Evolutionary conservation across 2,329 filamentous ascomycete genomes (phyloP), one percentile per base, ranked within the genome.

Genomic region (Diaporthe longicolla): DNA sequence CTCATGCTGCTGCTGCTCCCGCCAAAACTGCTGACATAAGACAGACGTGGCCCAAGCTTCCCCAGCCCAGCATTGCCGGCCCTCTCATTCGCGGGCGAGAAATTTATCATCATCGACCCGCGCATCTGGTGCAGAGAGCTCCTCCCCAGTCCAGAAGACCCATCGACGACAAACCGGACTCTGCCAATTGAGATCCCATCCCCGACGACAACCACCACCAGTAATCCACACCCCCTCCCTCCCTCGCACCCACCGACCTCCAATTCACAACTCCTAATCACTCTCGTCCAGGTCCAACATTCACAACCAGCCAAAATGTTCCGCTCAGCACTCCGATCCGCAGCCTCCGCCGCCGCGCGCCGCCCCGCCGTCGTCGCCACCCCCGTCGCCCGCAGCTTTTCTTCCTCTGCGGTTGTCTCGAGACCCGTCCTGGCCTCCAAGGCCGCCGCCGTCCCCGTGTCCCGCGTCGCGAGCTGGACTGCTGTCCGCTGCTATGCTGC

Each of bases 401-500:
- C 45, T 19, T 71, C 45, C 45, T 48, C 70, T 45, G 61, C 57
- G 19, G 57, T 63, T 83, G 63, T 68, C 63, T 74, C 74, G 82
- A 89, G 86, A 84, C 86, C 87, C 83, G 87, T 90, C 83, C 86
- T 93, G 84, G 87, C 89, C 83, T 89, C 89, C 81, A 81, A 90
- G 83, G 86, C 91, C 84, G 88, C 88, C 84, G 88, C 88, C 76
- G 88, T 89, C 82, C 89, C 90, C 84, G 88, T 90, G 81, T 90
- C 93, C 74, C 83, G 83, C 82, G 87, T 90, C 78, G 88, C 90
- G 81, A 88, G 89, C 81, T 90, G 92, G 86, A 89, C 92, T 83
- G 89, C 91, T 79, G 89, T 94, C 82, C 90, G 97, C 86, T 93
- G 92, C 88, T 99, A 99, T 88, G 95, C 95, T 79, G 94, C 96